A percentile compares a stretch with the other conserved stretches of the same genome.
Conservation (phyloP, 192 early-diverging fungal genomes). For the Backusella westeae region DNA sequence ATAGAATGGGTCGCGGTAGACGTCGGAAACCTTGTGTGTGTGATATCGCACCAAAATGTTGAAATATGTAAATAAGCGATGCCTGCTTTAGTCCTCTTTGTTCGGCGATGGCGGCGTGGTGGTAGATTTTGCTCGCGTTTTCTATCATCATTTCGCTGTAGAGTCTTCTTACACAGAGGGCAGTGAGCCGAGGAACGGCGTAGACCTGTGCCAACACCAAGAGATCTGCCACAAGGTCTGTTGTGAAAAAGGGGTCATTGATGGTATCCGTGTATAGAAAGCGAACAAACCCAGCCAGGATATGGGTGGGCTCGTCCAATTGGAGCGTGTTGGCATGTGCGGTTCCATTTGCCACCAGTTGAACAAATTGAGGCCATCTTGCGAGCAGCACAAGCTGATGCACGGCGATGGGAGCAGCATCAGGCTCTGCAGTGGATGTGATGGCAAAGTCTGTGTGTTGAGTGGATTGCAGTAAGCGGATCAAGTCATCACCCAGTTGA, state of each 20-base stretch:
- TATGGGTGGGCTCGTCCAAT: slow-evolving; percentile 52
- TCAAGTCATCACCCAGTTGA: slow-evolving; percentile 48
- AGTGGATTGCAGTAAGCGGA: slow-evolving; percentile 30
- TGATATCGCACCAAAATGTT: slow-evolving; percentile 58
- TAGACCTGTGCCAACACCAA: slow-evolving; percentile 62
- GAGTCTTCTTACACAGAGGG: slow-evolving; percentile 46
- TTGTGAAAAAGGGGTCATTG: slow-evolving; percentile 25
- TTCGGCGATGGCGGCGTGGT: slow-evolving; percentile 46
- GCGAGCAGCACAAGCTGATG: slow-evolving; percentile 59
- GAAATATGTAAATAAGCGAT: slow-evolving; percentile 53
- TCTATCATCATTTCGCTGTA: slow-evolving; percentile 50
- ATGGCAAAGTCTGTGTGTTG: slow-evolving; percentile 48
- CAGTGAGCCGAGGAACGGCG: slow-evolving; percentile 48
- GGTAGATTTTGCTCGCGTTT: slow-evolving; percentile 55
- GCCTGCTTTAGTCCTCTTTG: slow-evolving; percentile 51
- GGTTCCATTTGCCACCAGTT: slow-evolving; percentile 50
- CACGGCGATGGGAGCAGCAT: slow-evolving; percentile 36
- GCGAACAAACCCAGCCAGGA: slow-evolving; percentile 50
- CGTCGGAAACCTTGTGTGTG: slow-evolving; percentile 52
- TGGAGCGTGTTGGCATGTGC: slow-evolving; percentile 34
- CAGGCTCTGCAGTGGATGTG: slow-evolving; percentile 35
- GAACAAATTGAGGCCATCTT: slow-evolving; percentile 63
- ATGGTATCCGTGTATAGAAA: slow-evolving; percentile 62
- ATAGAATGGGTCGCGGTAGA: slow-evolving; percentile 49
- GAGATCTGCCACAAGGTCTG: slow-evolving; percentile 48